These are phyloP conservation scores for Penicillium soppii DNA, from an alignment of 495 filamentous ascomycete species.

Conservation along the genomic window DNA sequence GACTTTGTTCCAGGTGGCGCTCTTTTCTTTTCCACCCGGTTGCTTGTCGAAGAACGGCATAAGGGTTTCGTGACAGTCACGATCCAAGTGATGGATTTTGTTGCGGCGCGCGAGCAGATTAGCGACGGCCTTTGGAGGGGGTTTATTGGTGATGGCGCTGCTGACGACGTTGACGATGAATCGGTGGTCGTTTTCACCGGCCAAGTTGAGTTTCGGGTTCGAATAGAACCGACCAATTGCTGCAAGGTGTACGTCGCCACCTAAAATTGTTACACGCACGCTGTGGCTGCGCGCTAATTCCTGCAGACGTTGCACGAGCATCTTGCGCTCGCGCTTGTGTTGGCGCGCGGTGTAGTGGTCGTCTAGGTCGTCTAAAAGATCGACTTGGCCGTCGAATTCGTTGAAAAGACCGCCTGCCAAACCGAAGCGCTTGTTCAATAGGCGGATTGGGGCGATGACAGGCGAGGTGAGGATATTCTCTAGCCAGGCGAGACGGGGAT, in stretches of 20 bases:
- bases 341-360: constrained; percentile 92
- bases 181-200: constrained; percentile 61
- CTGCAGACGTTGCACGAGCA: constrained; percentile 73
- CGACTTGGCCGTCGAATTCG: constrained; percentile 84
- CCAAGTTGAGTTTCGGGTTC: constrained; percentile 59
- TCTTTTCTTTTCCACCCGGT: constrained; percentile 69
- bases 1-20: constrained; percentile 66
- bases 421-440: constrained; percentile 89
- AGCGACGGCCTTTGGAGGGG: constrained; percentile 83
- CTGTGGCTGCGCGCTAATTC: constrained; percentile 66
- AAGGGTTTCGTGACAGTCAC: constrained; percentile 83
- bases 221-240: constrained; percentile 76
- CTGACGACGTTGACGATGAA: constrained; percentile 77
- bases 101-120: constrained; percentile 82
- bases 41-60: constrained; percentile 83
- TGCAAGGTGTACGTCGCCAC: constrained; percentile 76
- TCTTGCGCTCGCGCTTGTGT: constrained; percentile 84
- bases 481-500: constrained; percentile 90
- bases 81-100: constrained; percentile 89
- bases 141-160: constrained; percentile 89
- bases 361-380: constrained; percentile 89
- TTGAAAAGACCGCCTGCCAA: constrained; percentile 86
- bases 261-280: constrained; percentile 79
- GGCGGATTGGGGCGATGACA: constrained; percentile 77
- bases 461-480: constrained; percentile 87